Base-by-base conservation (phyloP, 345 rosid genomes). In the Odontarrhena argentea region DNA sequence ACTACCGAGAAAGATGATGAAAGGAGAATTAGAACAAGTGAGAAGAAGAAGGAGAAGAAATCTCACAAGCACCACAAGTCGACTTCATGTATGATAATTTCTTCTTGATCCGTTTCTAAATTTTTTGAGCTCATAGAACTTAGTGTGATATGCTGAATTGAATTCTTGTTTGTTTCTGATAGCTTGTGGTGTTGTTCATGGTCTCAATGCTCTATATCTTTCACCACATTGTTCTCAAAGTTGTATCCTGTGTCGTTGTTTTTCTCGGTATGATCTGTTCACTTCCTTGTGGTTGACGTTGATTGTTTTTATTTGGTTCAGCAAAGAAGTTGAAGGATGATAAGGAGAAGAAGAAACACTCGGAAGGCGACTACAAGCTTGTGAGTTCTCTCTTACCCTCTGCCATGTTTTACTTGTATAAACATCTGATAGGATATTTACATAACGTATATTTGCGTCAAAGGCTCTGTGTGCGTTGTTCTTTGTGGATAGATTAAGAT, bases 271-370 rank as follows among this genome's bases (percentile, higher is more conserved):
- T 55, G 40, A 7, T 46, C 15, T 57, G 50, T 57, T 40, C 4
- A n/a, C n/a, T 55, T 26, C 13, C 32, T 45, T 57, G 49, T 2
- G 28, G 40, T 63, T 77, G 74, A 71, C 75, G 26, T 63, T 28
- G 56, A 63, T 30, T 63, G 50, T 34, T 80, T 30, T 65, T 54
- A 37, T 80, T 68, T 68, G 69, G 58, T 15, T 34, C 92, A 90
- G 99, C 86, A 66, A 90, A 82, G 83, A 89, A 84, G 82, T 85
- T 86, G 0, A 85, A 79, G 85, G 95, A 86, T 70, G 97, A 86
- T 75, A 83, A 81, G 76, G 74, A 44, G 46, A 80, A 69, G 74
- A 77, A 77, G 75, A 86, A 84, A 71, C 80, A 73, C 57, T 71
- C 50, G 8, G 83, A 80, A 73, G 79, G 71, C 28, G 79, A 83